Evolutionary conservation across 306 rosid species (phyloP).

Genomic region (Inga leiocalycina): DNA sequence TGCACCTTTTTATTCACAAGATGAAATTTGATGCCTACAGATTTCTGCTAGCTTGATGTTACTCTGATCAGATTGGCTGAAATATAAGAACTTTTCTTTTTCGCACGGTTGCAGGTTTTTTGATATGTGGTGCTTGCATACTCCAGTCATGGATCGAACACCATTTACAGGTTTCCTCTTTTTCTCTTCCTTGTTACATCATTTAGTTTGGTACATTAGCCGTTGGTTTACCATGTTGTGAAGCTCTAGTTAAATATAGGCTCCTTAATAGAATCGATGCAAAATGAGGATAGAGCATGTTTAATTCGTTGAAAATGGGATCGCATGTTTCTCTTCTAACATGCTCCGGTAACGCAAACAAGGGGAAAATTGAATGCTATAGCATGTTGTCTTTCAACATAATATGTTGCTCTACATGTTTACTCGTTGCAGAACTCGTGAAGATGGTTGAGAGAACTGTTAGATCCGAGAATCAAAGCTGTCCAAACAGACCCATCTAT

Average conservation of each 20-base stretch:
- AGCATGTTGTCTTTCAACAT: slow-evolving; percentile 13
- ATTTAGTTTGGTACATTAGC: background rate
- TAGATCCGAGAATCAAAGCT: slow-evolving; percentile 50
- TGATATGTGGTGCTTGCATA: slow-evolving; percentile 90
- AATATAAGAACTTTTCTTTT: slow-evolving; percentile 10
- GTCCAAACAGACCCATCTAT: slow-evolving; percentile 81
- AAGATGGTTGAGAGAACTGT: slow-evolving; percentile 71
- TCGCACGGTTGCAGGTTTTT: slow-evolving; percentile 61
- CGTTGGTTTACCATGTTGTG: slow-evolving; percentile 8
- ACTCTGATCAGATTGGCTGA: slow-evolving; percentile 22
- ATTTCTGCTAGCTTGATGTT: slow-evolving; percentile 28
- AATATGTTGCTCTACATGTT: slow-evolving; percentile 19
- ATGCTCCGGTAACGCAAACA: background rate
- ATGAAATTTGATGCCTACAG: slow-evolving; percentile 11
- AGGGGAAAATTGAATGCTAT: background rate
- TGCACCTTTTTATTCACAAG: slow-evolving; percentile 5
- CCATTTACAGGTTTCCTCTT: slow-evolving; percentile 60
- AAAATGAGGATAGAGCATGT: slow-evolving; percentile 17
- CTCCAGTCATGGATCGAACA: slow-evolving; percentile 79
- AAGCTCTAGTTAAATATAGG: slow-evolving; percentile 13
- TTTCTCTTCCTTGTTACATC: background rate
- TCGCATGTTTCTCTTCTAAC: background rate
- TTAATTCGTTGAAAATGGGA: slow-evolving; percentile 22
- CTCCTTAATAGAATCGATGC: background rate
- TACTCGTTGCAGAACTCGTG: slow-evolving; percentile 61